Base-by-base conservation (phyloP, 768 basidiomycete genomes). In the Suillus subaureus region DNA sequence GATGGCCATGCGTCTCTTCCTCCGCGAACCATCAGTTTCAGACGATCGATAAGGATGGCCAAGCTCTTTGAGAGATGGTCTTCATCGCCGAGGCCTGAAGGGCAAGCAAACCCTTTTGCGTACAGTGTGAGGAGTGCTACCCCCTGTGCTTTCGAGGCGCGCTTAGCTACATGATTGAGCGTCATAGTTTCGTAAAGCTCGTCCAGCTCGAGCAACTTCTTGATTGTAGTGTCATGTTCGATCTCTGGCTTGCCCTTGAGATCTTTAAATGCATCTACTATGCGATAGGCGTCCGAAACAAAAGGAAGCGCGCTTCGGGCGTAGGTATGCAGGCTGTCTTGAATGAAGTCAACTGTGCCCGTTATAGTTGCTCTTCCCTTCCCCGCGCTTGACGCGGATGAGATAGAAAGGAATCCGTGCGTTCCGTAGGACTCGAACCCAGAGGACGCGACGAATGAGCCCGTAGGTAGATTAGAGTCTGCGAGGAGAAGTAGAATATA, bases 391-490 rank as follows among this genome's bases (percentile, higher is more conserved):
- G 61, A 69, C 61, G 62, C 73, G 65, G 70, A 77, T 68, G 61
- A 73, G 57, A 69, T 68, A 1, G 83, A 72, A 18, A 81, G 68
- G 72, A 96, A 92, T 0, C 95, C 97, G 74, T 99, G 97, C 33
- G 91, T 89, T 47, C 87, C 79, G 74, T 88, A 96, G 6, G 95
- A 94, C 73, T 99, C 97, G 66, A 99, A 84, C 2, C 97, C 97
- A 3, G 93, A 87, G 1, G 96, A 97, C 0, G 96, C 93, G 65
- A 98, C 93, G 76, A 99, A 99, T 1, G 97, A 91, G 42, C 97
- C 97, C 0, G 97, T 99, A 2, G 97, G 97, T 4, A 99, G 88
- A 77, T 97, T 98, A 67, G 93, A 92, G 80, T 97, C 95, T 0
- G 93, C 85, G 51, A 97, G 85, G 42, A 96, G 83, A 45, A 96